A percentile compares a stretch with the other conserved stretches of the same genome.
Conservation (phyloP, 306 rosid genomes). For the Prinsepia uniflora region DNA sequence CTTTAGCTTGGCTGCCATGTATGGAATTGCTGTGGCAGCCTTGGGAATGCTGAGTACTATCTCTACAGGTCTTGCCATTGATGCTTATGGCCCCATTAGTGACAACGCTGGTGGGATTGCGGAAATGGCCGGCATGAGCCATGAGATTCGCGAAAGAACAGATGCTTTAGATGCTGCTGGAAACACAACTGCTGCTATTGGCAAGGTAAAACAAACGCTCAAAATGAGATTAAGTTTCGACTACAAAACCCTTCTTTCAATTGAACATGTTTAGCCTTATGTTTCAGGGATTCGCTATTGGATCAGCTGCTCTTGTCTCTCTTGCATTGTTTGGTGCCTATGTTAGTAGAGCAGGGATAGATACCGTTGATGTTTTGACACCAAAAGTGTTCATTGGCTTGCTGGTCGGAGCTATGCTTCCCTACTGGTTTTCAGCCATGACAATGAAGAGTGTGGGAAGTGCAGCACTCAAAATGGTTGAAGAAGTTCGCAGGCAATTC, state of each 20-base stretch:
- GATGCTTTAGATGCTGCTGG: slow-evolving; percentile 78
- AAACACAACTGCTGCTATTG: slow-evolving; percentile 76
- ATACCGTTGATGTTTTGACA: slow-evolving; percentile 47
- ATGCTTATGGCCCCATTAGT: slow-evolving; percentile 72
- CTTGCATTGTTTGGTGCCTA: slow-evolving; percentile 68
- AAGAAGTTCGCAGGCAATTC: slow-evolving; percentile 66
- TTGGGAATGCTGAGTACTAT: slow-evolving; percentile 78
- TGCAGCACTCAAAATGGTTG: slow-evolving; percentile 78
- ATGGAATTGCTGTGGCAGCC: slow-evolving; percentile 66
- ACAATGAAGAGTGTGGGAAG: slow-evolving; percentile 71
- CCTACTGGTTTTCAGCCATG: slow-evolving; percentile 76
- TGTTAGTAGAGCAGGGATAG: slow-evolving; percentile 60
- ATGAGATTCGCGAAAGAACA: slow-evolving; percentile 56
- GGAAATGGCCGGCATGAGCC: slow-evolving; percentile 75
- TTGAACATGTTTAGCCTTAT: not conserved
- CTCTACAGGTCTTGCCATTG: slow-evolving; percentile 70
- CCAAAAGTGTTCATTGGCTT: slow-evolving; percentile 69
- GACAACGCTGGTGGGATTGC: slow-evolving; percentile 78
- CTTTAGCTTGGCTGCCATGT: slow-evolving; percentile 73
- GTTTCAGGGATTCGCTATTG: slow-evolving; percentile 59
- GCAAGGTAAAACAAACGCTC: slow-evolving; percentile 42
- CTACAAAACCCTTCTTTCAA: not conserved
- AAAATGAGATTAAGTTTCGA: too few relatives aligned
- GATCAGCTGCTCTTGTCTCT: slow-evolving; percentile 66
- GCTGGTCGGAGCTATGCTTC: slow-evolving; percentile 72